phyloP scores from a whole-genome alignment of 352 stramenopile species.

The Phytophthora cryptogea region DNA sequence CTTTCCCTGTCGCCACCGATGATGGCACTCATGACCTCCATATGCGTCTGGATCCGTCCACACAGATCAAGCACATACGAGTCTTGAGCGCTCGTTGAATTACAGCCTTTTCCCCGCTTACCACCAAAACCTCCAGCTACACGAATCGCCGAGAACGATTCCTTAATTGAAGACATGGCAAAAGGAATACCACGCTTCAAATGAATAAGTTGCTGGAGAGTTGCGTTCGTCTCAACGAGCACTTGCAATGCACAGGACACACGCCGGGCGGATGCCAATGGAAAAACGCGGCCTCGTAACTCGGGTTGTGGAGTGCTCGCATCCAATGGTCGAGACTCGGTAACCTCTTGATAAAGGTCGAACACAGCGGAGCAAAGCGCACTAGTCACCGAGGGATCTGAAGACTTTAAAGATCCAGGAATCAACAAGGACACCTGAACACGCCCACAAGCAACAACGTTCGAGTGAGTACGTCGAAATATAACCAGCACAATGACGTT shows the following conservation, averaged over 20 bases:
- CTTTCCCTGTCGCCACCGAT: conserved; percentile 38
- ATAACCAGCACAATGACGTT: neutral
- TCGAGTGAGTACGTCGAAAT: conserved; percentile 2
- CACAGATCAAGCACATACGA: conserved; percentile 44
- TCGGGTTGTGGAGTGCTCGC: conserved; percentile 2
- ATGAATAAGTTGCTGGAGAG: conserved; percentile 34
- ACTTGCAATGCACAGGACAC: conserved; percentile 44
- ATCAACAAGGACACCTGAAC: conserved; percentile 30
- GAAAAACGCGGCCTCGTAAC: conserved; percentile 16
- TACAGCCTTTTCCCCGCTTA: conserved; percentile 23
- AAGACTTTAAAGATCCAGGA: conserved; percentile 16
- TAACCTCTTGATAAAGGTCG: conserved; percentile 43
- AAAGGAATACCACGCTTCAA: conserved; percentile 45
- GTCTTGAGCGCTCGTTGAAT: conserved; percentile 27
- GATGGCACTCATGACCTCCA: conserved; percentile 54
- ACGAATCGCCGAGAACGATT: conserved; percentile 51
- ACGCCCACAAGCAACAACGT: conserved; percentile 3
- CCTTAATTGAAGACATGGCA: conserved; percentile 41
- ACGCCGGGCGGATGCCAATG: conserved; percentile 26
- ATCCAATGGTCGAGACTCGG: conserved; percentile 21
- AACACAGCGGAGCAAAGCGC: conserved; percentile 42
- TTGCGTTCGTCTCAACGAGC: conserved; percentile 39
- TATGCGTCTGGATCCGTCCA: conserved; percentile 46
- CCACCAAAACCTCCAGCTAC: conserved; percentile 54
- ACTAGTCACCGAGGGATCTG: conserved; percentile 20